Evolutionary conservation across 805 yeast genomes (phyloP), one percentile per base, ranked within the genome.

Genomic region (Kluyveromyces nonfermentans): DNA sequence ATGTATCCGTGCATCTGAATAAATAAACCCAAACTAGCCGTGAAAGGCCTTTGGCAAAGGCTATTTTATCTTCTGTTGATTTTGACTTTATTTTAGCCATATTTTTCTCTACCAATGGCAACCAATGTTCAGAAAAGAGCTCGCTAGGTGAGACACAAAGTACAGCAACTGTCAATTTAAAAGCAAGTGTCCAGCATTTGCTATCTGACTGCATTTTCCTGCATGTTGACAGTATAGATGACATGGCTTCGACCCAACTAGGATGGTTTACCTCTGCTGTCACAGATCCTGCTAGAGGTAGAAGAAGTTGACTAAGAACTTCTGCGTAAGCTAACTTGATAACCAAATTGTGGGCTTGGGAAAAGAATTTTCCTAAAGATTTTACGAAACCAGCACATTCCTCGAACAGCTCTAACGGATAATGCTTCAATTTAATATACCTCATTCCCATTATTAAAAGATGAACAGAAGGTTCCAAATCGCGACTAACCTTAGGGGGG

Each of bases 261-360:
- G 98, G 98, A 60, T 90, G 95, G 56, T 93, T 90, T 0, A 87
- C 89, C 59, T 93, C 99, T 0, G 96, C 97, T 0, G 96, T 86
- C 28, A 89, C 71, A 1, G 79, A 71, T 7, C 86, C 90, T 0
- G 97, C 94, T 19, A 93, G 62, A 0, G 97, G 94, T 34, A 87
- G 65, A 2, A 93, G 64, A 20, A 93, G 72, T 42, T 77, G 80
- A 44, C 82, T 74, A 33, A 89, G 69, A 1, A 87, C 95, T 50
- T 87, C 95, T 38, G 93, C 84, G 57, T 90, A 94, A 1, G 95
- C 89, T 46, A 75, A 70, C 30, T 79, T 70, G 1, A 90, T 71
- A 3, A 79, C 72, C 41, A 78, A 78, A 49, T 82, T 84, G 33
- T 73, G 77, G 1, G 94, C 74, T 35, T 71, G 68, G 34, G 70